Conservation (phyloP, 140 eudicot species). For the Bidens hawaiensis region DNA sequence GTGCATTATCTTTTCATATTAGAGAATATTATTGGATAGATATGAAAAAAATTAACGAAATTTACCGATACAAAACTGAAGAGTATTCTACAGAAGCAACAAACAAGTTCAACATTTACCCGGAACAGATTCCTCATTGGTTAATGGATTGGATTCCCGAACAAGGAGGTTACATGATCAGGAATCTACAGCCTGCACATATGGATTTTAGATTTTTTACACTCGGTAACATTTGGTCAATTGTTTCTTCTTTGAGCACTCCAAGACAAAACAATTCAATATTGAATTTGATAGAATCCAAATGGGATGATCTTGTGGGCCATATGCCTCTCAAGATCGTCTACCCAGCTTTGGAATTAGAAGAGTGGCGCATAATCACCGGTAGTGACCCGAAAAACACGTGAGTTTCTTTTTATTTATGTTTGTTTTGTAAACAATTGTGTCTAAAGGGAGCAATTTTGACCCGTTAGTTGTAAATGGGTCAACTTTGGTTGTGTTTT, state of each 20-base stretch:
- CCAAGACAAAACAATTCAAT: conserved; percentile 77
- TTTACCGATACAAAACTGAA: conserved; percentile 92
- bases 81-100: conserved; percentile 91
- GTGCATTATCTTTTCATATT: conserved; percentile 91
- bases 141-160: conserved; percentile 96
- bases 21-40: conserved; percentile 93
- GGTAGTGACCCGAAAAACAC: conserved; percentile 98
- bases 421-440: not conserved
- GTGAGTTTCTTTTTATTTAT: conserved; percentile 42
- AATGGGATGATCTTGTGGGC: conserved; percentile 92
- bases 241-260: conserved; percentile 81
- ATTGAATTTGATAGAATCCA: conserved; percentile 72
- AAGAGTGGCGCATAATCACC: conserved; percentile 96
- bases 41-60: conserved; percentile 83
- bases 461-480: not conserved
- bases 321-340: conserved; percentile 83
- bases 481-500: not conserved
- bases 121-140: conserved; percentile 93
- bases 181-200: conserved; percentile 95
- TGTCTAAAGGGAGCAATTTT: not conserved
- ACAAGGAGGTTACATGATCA: conserved; percentile 88
- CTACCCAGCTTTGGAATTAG: conserved; percentile 87
- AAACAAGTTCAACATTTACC: conserved; percentile 93
- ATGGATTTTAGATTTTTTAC: conserved; percentile 98
- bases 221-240: conserved; percentile 89